Evolutionary conservation across 345 rosid genomes (phyloP).

Genomic region (Citrus inodora): DNA sequence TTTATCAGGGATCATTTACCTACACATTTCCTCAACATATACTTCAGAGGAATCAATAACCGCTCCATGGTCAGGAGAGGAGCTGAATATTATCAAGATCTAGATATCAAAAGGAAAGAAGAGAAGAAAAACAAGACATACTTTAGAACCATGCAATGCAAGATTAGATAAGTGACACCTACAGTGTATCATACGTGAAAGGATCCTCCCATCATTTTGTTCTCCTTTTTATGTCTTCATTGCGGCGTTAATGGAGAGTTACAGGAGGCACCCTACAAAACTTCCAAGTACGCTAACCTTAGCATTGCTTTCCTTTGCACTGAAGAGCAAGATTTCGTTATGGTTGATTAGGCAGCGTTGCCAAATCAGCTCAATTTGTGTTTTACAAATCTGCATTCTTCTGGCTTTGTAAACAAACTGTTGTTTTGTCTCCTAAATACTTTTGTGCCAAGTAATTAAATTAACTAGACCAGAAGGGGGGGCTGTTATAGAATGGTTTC

Average conservation of each 20-base stretch:
- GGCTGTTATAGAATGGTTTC: neutral
- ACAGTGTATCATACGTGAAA: neutral
- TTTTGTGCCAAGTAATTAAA: neutral
- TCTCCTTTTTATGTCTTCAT: neutral
- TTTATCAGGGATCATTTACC: neutral
- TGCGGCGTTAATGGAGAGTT: neutral
- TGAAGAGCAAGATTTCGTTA: neutral
- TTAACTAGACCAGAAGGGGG: neutral
- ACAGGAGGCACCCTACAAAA: neutral
- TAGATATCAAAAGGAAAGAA: no score
- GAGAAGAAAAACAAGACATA: no score
- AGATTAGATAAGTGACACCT: no score
- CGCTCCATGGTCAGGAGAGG: conserved; percentile 11
- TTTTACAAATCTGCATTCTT: neutral
- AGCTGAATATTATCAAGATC: neutral
- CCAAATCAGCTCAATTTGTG: neutral
- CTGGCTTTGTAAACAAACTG: neutral
- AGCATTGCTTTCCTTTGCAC: neutral
- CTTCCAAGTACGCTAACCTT: neutral
- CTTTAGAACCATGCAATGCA: no score
- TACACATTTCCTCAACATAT: neutral
- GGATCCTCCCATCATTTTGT: neutral
- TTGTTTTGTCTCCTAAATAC: neutral
- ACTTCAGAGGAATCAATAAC: neutral
- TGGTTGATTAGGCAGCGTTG: neutral